phyloP scores from a whole-genome alignment of 2,329 filamentous ascomycete species.

The Teratosphaeria nubilosa region DNA sequence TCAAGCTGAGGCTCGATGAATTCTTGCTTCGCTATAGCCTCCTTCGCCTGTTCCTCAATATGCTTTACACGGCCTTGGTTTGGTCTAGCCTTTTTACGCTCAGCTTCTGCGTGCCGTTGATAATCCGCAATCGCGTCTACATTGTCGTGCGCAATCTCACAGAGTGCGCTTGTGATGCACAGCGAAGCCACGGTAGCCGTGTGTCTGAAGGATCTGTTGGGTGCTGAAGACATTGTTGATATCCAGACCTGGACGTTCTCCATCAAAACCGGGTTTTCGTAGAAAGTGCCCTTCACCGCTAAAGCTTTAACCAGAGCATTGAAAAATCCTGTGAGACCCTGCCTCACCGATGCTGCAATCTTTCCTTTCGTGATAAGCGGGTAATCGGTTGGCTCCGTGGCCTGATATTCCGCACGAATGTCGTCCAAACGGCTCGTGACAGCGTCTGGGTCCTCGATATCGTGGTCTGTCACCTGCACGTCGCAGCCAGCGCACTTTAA shows the following conservation, averaged over 20 bases:
- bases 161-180: constrained; percentile 67
- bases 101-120: constrained; percentile 67
- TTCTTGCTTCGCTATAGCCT: constrained; percentile 60
- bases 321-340: constrained; percentile 70
- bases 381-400: constrained; percentile 67
- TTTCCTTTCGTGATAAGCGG: constrained; percentile 78
- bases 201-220: constrained; percentile 82
- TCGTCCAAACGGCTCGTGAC: constrained; percentile 68
- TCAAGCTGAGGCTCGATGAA: constrained; percentile 62
- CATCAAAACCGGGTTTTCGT: constrained; percentile 64
- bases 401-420: constrained; percentile 79
- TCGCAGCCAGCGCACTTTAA: constrained; percentile 68
- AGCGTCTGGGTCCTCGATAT: constrained; percentile 84
- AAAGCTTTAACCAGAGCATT: constrained; percentile 63
- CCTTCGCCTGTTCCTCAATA: constrained; percentile 60
- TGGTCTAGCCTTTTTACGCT: constrained; percentile 60
- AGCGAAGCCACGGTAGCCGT: constrained; percentile 81
- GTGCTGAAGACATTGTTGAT: constrained; percentile 78
- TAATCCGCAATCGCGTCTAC: constrained; percentile 63
- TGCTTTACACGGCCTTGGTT: constrained; percentile 71
- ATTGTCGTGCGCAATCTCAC: constrained; percentile 60
- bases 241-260: constrained; percentile 89
- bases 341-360: constrained; percentile 65
- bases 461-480: constrained; percentile 64
- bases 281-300: constrained; percentile 72